phyloP scores from a whole-genome alignment of 352 stramenopile genomes.

The Pythium oligandrum region DNA sequence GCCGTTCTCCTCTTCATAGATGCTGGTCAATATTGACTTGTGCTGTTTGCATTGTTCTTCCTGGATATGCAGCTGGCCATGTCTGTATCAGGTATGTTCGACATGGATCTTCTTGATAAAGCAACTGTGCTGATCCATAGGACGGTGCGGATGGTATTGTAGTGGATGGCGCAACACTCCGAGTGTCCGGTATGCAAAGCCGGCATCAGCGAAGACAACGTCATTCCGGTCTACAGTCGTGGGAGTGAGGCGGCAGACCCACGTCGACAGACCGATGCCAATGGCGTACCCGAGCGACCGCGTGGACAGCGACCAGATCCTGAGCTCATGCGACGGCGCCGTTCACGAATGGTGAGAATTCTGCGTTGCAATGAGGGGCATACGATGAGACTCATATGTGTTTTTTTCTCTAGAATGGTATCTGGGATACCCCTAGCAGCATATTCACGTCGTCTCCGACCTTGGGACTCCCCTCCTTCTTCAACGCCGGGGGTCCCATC shows the following conservation, averaged over 20 bases:
- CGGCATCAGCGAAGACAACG: constrained; percentile 84
- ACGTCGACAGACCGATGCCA: constrained; percentile 24
- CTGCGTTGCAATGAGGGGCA: neutral
- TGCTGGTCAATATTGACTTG: constrained; percentile 1
- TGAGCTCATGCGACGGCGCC: constrained; percentile 49
- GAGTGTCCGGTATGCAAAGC: constrained; percentile 91
- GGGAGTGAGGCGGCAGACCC: constrained; percentile 69
- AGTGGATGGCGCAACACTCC: constrained; percentile 76
- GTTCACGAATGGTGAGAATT: constrained; percentile 35
- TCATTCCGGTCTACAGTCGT: constrained; percentile 85
- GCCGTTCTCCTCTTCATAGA: neutral
- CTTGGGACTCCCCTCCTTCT: constrained; percentile 55
- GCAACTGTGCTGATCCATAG: no score
- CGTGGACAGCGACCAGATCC: constrained; percentile 57
- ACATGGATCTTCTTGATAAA: neutral
- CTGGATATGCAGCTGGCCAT: constrained; percentile 57
- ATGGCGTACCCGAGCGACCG: constrained; percentile 45
- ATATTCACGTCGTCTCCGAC: constrained; percentile 37
- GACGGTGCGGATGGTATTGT: neutral
- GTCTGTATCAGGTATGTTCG: constrained; percentile 73
- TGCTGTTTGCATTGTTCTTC: constrained; percentile 3
- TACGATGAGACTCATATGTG: neutral
- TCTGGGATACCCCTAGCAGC: neutral
- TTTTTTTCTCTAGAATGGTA: neutral
- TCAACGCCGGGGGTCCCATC: constrained; percentile 43